Conservation (phyloP, 805 yeast species). For the Metschnikowia amazonensis region DNA sequence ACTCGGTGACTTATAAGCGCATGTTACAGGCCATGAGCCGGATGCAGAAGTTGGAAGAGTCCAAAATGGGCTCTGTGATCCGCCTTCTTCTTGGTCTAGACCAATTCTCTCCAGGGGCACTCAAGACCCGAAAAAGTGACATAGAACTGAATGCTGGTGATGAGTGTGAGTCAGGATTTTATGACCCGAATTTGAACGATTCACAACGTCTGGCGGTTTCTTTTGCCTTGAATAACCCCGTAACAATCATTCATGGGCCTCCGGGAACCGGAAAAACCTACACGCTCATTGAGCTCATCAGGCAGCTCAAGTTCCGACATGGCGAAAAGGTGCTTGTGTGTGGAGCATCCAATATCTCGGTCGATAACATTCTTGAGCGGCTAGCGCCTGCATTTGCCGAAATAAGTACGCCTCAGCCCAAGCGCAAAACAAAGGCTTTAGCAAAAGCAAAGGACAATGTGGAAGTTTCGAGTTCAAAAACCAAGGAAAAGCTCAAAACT, state of each 20-base stretch:
- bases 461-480: background rate
- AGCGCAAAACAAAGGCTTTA: background rate
- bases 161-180: constrained; percentile 22
- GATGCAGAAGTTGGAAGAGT: constrained; percentile 45
- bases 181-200: constrained; percentile 49
- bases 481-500: constrained; percentile 4
- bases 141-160: background rate
- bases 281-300: constrained; percentile 75
- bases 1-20: constrained; percentile 68
- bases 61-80: constrained; percentile 30
- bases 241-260: constrained; percentile 70
- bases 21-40: constrained; percentile 77
- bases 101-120: constrained; percentile 23
- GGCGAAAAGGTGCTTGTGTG: constrained; percentile 69
- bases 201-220: constrained; percentile 74
- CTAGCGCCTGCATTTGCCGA: constrained; percentile 35
- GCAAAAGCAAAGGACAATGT: background rate
- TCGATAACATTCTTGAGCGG: constrained; percentile 85
- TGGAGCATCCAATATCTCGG: constrained; percentile 91
- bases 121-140: background rate
- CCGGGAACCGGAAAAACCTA: constrained; percentile 84
- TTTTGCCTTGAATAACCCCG: constrained; percentile 57
- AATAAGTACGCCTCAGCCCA: background rate
- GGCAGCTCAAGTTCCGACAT: constrained; percentile 54
- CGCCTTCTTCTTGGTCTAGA: constrained; percentile 47